These are phyloP conservation scores for Euphorbia lathyris DNA, from an alignment of 345 rosid genomes.

Conservation along the genomic window DNA sequence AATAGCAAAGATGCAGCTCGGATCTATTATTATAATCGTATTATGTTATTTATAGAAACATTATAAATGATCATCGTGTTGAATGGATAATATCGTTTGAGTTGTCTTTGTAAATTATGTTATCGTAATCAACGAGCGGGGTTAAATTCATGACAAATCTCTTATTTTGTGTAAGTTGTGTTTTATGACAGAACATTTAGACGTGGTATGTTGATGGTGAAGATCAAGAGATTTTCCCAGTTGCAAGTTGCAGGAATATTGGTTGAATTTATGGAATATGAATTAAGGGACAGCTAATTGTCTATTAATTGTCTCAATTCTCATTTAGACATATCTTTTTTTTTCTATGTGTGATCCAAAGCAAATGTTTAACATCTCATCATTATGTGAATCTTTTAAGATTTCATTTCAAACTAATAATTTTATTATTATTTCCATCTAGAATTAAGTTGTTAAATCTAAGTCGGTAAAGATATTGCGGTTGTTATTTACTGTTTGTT, in stretches of 20 bases:
- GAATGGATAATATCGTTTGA: too few relatives aligned
- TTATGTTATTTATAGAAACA: too few relatives aligned
- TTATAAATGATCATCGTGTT: too few relatives aligned
- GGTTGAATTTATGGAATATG: not conserved
- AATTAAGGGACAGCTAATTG: slow-evolving; percentile 1
- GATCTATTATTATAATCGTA: too few relatives aligned
- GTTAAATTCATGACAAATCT: not conserved
- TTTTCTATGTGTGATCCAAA: slow-evolving; percentile 6
- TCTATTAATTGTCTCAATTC: slow-evolving; percentile 1
- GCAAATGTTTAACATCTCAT: not conserved
- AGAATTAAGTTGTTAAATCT: too few relatives aligned
- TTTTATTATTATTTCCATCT: too few relatives aligned
- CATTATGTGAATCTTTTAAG: not conserved
- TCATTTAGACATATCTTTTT: not conserved
- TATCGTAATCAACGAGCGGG: too few relatives aligned
- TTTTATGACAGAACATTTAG: not conserved
- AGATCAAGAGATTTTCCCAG: not conserved
- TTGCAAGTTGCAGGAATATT: not conserved
- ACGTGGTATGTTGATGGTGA: not conserved
- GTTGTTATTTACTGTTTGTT: too few relatives aligned
- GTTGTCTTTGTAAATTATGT: too few relatives aligned
- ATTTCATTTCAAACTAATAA: not conserved
- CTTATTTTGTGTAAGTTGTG: not conserved
- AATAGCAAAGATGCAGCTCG: too few relatives aligned
- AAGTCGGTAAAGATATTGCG: too few relatives aligned